Base-by-base conservation (phyloP, 176 grass and related monocot species). In the Oropetium thomaeum region DNA sequence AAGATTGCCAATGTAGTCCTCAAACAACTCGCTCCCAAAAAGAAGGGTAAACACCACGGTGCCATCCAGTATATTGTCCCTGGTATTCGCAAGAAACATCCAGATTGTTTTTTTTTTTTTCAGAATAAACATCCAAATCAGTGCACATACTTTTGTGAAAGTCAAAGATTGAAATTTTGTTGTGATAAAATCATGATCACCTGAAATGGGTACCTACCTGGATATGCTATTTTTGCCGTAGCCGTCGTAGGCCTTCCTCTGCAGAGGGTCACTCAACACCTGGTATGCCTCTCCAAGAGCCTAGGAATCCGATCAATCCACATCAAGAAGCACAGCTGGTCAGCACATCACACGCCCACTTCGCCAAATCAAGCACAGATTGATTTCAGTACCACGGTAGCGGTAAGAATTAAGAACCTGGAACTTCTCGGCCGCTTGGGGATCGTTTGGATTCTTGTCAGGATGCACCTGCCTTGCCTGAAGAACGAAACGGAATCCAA, bases 231-330 rank as follows among this genome's bases (percentile, higher is more conserved):
- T 92, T 81, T 99, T 99, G 52, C 96, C 96, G 14, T 77, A 95
- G 15, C 91, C 91, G 58, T 99, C 92, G 20, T 99, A 99, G 66
- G 86, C 87, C 73, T 86, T 99, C 82, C 92, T 99, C 79, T 99
- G 96, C 35, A 90, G 53, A 25, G 92, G 89, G 58, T 99, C 96
- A 66, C 91, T 92, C 73, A 99, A 62, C 12, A 99, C 89, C 82
- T 99, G 96, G 69, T 99, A 99, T 14, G 96, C 96, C 88, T 98
- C 96, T 78, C 96, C 96, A 58, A 98, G 84, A 73, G 59, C 87
- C 91, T 93, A 25, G 58, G 31, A 71, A 57, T 51, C 58, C 29
- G 64, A 76, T 45, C 43, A 45, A 45, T 12, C 48, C 61, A 72
- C 27, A 51, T 39, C 11, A 60, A 40, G 53, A 70, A 75, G 26